Percentiles rank a stretch among this genome's conserved stretches.
Evolutionary conservation across 768 basidiomycete genomes (phyloP).

Genomic region (Mycena maculata): DNA sequence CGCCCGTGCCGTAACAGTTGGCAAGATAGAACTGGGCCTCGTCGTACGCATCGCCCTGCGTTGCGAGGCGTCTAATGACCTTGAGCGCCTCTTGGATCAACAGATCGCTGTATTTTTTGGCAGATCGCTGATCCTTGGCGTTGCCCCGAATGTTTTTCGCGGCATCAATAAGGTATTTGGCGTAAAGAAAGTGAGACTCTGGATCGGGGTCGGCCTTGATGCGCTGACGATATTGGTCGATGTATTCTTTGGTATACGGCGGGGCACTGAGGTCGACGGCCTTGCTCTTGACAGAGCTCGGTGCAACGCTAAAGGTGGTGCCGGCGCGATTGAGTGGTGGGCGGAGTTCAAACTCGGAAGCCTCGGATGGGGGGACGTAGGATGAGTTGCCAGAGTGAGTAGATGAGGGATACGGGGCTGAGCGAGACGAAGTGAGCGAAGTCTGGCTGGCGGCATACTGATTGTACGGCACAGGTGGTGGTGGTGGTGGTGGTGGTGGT

Average conservation of each 20-base stretch:
- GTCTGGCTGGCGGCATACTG: conserved; percentile 33
- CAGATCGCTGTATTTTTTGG: conserved; percentile 90
- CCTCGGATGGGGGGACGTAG: conserved; percentile 42
- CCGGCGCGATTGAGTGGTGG: conserved; percentile 67
- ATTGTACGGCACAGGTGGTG: conserved; percentile 41
- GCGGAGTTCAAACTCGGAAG: conserved; percentile 68
- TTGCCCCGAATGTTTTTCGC: conserved; percentile 88
- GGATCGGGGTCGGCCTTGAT: conserved; percentile 99
- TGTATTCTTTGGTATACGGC: conserved; percentile 95
- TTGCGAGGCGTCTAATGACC: conserved; percentile 91
- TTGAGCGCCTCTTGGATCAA: conserved; percentile 92
- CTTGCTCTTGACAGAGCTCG: conserved; percentile 76
- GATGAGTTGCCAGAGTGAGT: conserved; percentile 39
- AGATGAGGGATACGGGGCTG: conserved; percentile 43
- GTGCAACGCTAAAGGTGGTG: conserved; percentile 66
- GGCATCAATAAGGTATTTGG: conserved; percentile 99
- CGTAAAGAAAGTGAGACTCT: conserved; percentile 96
- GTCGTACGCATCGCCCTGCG: conserved; percentile 90
- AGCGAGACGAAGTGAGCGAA: conserved; percentile 47
- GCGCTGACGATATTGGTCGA: conserved; percentile 96
- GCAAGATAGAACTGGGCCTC: conserved; percentile 99
- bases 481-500: too few species aligned
- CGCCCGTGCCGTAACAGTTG: conserved; percentile 96
- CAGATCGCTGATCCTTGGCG: conserved; percentile 81
- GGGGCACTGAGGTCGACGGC: conserved; percentile 85